These are phyloP conservation scores for Casuarina glauca DNA, from an alignment of 306 rosid species.

Conservation along the genomic window DNA sequence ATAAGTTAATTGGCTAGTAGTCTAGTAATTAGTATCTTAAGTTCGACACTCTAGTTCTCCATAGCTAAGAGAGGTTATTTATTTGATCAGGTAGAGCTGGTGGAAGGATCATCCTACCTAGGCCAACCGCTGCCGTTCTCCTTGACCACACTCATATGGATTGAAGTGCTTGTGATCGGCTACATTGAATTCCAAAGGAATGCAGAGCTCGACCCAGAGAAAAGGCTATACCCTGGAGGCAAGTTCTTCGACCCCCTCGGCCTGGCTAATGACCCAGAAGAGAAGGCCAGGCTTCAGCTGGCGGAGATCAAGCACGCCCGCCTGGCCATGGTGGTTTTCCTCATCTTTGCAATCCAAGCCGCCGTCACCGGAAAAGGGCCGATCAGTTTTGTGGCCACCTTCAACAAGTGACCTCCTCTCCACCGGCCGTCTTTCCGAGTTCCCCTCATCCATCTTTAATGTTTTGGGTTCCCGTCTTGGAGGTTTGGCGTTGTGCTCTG, in stretches of 20 bases:
- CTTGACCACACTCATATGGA: conserved; percentile 67
- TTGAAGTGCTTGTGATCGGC: conserved; percentile 70
- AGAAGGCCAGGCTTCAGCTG: conserved; percentile 65
- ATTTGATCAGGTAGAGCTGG: conserved; percentile 63
- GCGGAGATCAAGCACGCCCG: conserved; percentile 85
- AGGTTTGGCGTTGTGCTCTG: neutral
- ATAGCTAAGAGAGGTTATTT: neutral
- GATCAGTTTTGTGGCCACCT: conserved; percentile 61
- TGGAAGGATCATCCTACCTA: conserved; percentile 75
- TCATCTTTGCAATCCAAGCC: conserved; percentile 74
- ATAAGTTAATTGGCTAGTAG: no score
- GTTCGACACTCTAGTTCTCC: no score
- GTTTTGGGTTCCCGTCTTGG: neutral
- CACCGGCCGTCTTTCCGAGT: conserved; percentile 9
- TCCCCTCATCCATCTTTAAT: neutral
- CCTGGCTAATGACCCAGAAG: conserved; percentile 57
- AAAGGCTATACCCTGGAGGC: conserved; percentile 79
- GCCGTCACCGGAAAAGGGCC: conserved; percentile 82
- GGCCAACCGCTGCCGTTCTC: conserved; percentile 78
- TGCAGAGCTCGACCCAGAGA: conserved; percentile 79
- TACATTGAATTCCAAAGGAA: conserved; percentile 84
- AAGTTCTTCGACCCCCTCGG: conserved; percentile 75
- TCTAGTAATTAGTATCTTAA: no score
- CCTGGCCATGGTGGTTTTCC: conserved; percentile 77
- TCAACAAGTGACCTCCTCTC: conserved; percentile 44